Conservation (phyloP, 2,329 filamentous ascomycete species). For the Iodosphaeria phyllophila region DNA sequence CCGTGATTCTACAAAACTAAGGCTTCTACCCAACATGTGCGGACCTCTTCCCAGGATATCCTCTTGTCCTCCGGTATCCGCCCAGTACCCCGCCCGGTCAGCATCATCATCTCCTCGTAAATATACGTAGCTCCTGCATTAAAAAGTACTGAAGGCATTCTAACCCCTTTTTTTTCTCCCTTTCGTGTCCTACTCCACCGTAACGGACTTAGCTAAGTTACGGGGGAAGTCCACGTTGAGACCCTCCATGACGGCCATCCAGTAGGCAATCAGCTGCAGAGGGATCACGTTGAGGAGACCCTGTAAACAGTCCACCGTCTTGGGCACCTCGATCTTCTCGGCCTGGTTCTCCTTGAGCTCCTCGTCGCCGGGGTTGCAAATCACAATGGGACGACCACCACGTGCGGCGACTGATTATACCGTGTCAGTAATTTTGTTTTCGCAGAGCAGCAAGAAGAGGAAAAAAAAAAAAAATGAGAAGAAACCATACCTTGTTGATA, state of each 20-base stretch:
- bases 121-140: no score
- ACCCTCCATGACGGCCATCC: conserved; percentile 90
- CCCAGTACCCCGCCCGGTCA: no score
- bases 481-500: conserved; percentile 71
- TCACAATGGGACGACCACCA: conserved; percentile 90
- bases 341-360: conserved; percentile 81
- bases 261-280: conserved; percentile 95
- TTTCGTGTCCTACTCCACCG: conserved; percentile 97
- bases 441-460: conserved; percentile 4
- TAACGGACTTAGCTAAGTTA: conserved; percentile 97
- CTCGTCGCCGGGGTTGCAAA: conserved; percentile 79
- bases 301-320: conserved; percentile 88
- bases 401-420: conserved; percentile 70
- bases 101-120: no score
- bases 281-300: conserved; percentile 96
- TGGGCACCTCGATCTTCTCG: conserved; percentile 93
- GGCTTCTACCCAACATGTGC: no score
- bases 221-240: conserved; percentile 97
- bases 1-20: no score
- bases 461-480: background rate
- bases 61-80: no score
- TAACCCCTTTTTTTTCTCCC: no score
- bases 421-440: conserved; percentile 4
- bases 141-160: no score
- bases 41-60: no score